Conservation (phyloP, 176 grass and related monocot species). For the Ananas comosus region DNA sequence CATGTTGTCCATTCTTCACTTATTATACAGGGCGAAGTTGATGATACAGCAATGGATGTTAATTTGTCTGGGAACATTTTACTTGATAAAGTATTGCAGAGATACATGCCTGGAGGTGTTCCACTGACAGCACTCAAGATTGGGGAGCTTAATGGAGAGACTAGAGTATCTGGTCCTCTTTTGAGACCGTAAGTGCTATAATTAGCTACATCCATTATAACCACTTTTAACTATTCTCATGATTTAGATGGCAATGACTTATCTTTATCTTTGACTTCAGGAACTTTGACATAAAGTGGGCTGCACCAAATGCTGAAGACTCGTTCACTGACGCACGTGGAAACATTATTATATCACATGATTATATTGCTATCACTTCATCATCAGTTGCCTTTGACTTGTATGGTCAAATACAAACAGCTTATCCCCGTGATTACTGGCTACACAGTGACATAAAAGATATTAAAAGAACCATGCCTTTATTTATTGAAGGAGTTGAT, state of each 20-base stretch:
- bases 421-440: conserved; percentile 66
- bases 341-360: conserved; percentile 85
- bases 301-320: conserved; percentile 91
- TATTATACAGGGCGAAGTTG: conserved; percentile 63
- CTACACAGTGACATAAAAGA: conserved; percentile 37
- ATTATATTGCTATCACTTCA: conserved; percentile 71
- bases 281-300: conserved; percentile 99
- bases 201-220: conserved; percentile 5
- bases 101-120: conserved; percentile 70
- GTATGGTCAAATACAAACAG: conserved; percentile 73
- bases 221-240: conserved; percentile 1
- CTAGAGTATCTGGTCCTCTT: conserved; percentile 87
- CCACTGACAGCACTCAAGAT: conserved; percentile 72
- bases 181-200: conserved; percentile 73
- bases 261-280: conserved; percentile 29
- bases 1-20: conserved; percentile 15
- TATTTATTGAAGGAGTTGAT: conserved; percentile 76
- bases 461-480: conserved; percentile 50
- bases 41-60: conserved; percentile 90
- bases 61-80: conserved; percentile 96
- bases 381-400: conserved; percentile 96
- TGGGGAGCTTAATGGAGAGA: conserved; percentile 96
- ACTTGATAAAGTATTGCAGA: conserved; percentile 78
- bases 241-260: not conserved
- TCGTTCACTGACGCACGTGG: conserved; percentile 92